Percentiles rank a stretch among this genome's conserved stretches.
Conservation (phyloP, 106 monocot genomes). For the Chionographis japonica region DNA sequence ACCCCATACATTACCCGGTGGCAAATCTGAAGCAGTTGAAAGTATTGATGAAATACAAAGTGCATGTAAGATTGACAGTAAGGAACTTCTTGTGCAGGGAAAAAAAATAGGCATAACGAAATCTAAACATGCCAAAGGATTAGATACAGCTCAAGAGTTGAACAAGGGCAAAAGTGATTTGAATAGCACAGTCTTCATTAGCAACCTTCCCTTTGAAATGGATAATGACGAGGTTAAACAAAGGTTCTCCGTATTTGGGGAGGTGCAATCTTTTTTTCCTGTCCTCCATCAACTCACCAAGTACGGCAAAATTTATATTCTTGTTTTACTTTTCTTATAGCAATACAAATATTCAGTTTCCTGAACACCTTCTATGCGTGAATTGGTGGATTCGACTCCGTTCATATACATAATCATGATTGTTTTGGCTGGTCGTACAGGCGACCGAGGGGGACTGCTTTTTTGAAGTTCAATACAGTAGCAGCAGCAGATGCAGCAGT, state of each 20-base stretch:
- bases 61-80: conserved; percentile 4
- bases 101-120: not conserved
- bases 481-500: conserved; percentile 66
- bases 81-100: conserved; percentile 16
- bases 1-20: conserved; percentile 14
- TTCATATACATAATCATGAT: not conserved
- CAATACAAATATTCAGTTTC: not conserved
- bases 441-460: conserved; percentile 85
- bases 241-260: conserved; percentile 82
- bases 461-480: conserved; percentile 57
- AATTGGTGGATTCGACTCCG: not conserved
- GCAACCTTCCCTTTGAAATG: conserved; percentile 91
- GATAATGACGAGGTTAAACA: conserved; percentile 74
- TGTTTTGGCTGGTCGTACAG: conserved; percentile 32
- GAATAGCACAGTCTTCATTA: conserved; percentile 80
- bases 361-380: not conserved
- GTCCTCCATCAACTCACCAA: conserved; percentile 91
- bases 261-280: conserved; percentile 57
- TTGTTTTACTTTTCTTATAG: not conserved
- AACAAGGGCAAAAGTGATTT: conserved; percentile 39
- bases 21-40: conserved; percentile 22
- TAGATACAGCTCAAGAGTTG: conserved; percentile 13
- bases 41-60: conserved; percentile 4
- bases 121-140: conserved; percentile 14
- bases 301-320: conserved; percentile 35